phyloP scores from a whole-genome alignment of 257 asterid genomes.

The Avicennia marina region DNA sequence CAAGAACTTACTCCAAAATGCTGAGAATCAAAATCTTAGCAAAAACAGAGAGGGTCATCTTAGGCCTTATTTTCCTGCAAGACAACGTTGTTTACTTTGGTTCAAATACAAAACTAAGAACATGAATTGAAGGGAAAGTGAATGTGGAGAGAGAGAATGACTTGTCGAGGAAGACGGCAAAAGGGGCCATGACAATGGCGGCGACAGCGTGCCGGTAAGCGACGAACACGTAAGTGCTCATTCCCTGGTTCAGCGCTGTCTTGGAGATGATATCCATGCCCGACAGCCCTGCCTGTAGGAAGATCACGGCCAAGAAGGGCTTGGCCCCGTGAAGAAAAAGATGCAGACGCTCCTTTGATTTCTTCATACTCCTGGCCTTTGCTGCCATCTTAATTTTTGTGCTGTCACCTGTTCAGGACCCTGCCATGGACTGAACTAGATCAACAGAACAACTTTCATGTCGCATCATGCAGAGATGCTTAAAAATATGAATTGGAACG shows the following conservation, averaged over 20 bases:
- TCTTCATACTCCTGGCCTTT: too few relatives aligned
- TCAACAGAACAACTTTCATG: too few relatives aligned
- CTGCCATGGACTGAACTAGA: too few relatives aligned
- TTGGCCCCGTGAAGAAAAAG: slow-evolving; percentile 38
- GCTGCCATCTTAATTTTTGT: too few relatives aligned
- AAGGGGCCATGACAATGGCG: slow-evolving; percentile 71
- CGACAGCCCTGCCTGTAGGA: slow-evolving; percentile 79
- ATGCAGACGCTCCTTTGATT: too few relatives aligned
- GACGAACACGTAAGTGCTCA: slow-evolving; percentile 91
- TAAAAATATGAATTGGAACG: too few relatives aligned
- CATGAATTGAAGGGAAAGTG: background rate
- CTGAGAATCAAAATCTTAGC: slow-evolving; percentile 57
- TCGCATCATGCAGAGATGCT: too few relatives aligned
- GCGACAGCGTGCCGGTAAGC: slow-evolving; percentile 90
- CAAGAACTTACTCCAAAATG: slow-evolving; percentile 74
- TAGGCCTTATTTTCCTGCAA: slow-evolving; percentile 84
- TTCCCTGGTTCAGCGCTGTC: slow-evolving; percentile 83
- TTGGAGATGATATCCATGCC: slow-evolving; percentile 92
- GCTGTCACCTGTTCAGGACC: too few relatives aligned
- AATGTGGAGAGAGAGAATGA: slow-evolving; percentile 12
- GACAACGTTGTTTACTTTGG: background rate
- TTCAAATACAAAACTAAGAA: background rate
- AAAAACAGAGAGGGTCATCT: slow-evolving; percentile 64
- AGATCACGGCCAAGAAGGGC: slow-evolving; percentile 70
- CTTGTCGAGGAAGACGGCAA: slow-evolving; percentile 82